These are phyloP conservation scores for Lolium rigidum DNA, from an alignment of 176 grass and related monocot genomes.

Conservation along the genomic window DNA sequence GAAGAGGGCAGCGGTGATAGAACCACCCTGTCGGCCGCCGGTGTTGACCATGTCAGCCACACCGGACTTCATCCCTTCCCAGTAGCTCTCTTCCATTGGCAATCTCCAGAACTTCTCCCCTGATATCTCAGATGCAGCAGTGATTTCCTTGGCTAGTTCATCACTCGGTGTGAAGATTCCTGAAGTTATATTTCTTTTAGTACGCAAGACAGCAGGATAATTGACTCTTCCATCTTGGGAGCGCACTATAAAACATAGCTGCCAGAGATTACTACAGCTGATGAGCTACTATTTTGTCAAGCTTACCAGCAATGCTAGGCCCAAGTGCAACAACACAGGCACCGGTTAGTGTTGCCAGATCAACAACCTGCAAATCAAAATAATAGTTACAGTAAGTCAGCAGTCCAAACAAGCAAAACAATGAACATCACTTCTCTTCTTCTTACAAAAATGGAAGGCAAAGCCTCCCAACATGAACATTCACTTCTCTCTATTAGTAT, in stretches of 20 bases:
- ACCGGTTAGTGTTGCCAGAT: conserved; percentile 93
- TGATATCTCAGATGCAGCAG: conserved; percentile 71
- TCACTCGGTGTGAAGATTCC: conserved; percentile 89
- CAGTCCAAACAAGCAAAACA: not conserved
- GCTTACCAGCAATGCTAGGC: conserved; percentile 82
- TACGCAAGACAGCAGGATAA: not conserved
- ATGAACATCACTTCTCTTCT: not conserved
- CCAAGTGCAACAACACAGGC: conserved; percentile 87
- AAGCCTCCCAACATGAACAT: no score
- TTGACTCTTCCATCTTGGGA: not conserved
- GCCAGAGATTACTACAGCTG: not conserved
- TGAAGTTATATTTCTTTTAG: conserved; percentile 29
- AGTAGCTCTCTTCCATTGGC: conserved; percentile 92
- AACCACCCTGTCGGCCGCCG: conserved; percentile 80
- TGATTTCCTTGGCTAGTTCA: conserved; percentile 86
- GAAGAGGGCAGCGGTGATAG: conserved; percentile 90
- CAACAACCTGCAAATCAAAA: conserved; percentile 71
- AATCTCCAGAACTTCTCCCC: conserved; percentile 97
- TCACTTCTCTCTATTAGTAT: no score
- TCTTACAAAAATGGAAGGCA: no score
- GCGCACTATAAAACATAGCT: not conserved
- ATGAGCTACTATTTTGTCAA: not conserved
- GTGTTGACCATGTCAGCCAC: conserved; percentile 98
- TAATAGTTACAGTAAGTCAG: conserved; percentile 5
- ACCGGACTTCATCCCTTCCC: conserved; percentile 93